phyloP scores from a whole-genome alignment of 2,329 filamentous ascomycete species.

The Aspergillus cejpii region DNA sequence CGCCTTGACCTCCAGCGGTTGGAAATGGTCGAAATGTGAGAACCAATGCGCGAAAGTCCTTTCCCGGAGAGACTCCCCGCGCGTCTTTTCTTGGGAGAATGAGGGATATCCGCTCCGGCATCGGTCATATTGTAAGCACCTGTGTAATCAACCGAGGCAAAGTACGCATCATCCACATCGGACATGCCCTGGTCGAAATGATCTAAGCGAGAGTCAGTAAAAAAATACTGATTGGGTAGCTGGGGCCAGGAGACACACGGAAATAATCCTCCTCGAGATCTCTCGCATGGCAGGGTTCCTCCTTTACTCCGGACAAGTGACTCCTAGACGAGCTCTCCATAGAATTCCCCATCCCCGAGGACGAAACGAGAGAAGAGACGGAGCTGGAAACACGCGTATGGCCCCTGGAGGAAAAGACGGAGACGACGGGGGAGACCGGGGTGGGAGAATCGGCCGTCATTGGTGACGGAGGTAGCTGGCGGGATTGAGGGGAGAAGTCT shows the following conservation, averaged over 20 bases:
- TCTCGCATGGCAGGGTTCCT: conserved; percentile 62
- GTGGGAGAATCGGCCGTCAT: conserved; percentile 32
- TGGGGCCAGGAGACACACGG: conserved; percentile 52
- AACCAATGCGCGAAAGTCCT: conserved; percentile 58
- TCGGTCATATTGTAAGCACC: conserved; percentile 48
- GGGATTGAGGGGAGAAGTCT: conserved; percentile 15
- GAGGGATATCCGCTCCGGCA: conserved; percentile 56
- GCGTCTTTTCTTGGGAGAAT: conserved; percentile 50
- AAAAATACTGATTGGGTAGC: conserved; percentile 10
- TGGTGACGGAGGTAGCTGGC: conserved; percentile 27
- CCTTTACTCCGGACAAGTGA: conserved; percentile 71
- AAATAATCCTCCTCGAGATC: conserved; percentile 57
- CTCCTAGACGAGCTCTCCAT: conserved; percentile 54
- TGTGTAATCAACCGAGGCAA: conserved; percentile 25
- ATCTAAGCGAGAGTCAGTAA: conserved; percentile 22
- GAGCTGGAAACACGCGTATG: conserved; percentile 55
- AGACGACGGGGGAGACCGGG: conserved; percentile 36
- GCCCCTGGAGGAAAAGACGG: conserved; percentile 36
- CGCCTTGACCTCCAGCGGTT: conserved; percentile 36
- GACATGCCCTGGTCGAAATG: conserved; percentile 32
- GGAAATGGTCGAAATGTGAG: conserved; percentile 69
- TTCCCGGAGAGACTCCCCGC: conserved; percentile 44
- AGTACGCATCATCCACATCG: conserved; percentile 26
- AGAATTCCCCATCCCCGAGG: conserved; percentile 47
- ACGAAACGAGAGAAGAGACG: conserved; percentile 64